Percentiles rank a stretch among this genome's conserved stretches.
Evolutionary conservation across 129 eudicot genomes (phyloP).

Genomic region (Mikania micrantha): DNA sequence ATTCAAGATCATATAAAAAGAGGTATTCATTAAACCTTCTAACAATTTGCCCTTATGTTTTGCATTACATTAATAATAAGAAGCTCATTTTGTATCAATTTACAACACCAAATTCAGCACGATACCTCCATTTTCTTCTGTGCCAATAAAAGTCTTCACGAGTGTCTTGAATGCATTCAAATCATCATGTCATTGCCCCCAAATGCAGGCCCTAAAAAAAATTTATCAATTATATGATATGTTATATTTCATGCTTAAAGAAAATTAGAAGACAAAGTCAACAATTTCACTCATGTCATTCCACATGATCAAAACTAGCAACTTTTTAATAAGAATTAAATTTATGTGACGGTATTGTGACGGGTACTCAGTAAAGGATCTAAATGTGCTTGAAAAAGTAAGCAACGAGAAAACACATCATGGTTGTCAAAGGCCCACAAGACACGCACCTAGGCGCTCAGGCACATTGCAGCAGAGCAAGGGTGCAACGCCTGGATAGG

Average conservation of each 20-base stretch:
- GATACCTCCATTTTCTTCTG: neutral
- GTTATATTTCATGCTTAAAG: neutral
- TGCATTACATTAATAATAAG: neutral
- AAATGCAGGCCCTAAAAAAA: slow-evolving; percentile 56
- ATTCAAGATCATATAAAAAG: too few species aligned
- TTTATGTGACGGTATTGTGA: neutral
- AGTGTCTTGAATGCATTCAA: neutral
- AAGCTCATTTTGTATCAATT: neutral
- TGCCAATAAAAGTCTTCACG: neutral
- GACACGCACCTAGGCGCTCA: too few species aligned
- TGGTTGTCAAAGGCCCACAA: too few species aligned
- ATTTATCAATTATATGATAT: neutral
- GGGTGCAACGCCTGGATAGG: too few species aligned
- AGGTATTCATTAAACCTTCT: neutral
- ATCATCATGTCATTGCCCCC: slow-evolving; percentile 50
- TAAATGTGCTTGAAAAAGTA: neutral
- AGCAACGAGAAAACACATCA: too few species aligned
- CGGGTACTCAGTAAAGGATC: neutral
- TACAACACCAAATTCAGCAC: neutral
- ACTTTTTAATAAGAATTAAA: neutral
- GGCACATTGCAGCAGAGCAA: too few species aligned
- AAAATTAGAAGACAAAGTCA: neutral
- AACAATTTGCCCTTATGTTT: neutral
- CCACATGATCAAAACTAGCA: neutral
- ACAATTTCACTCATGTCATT: neutral